Percentiles rank a stretch among this genome's conserved stretches.
Conservation (phyloP, 768 basidiomycete species). For the Boletus reticulatus region DNA sequence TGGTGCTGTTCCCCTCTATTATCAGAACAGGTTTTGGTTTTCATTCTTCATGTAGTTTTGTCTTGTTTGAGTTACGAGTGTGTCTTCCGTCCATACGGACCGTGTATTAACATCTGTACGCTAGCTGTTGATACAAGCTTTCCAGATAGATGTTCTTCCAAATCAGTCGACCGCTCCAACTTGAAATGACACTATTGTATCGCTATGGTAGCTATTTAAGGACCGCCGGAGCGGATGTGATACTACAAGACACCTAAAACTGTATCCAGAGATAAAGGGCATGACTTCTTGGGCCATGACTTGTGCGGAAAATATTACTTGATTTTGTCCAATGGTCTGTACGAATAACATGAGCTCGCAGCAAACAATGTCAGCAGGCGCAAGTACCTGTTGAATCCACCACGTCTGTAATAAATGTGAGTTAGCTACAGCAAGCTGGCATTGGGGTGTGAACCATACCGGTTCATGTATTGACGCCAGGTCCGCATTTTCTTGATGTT, state of each 20-base stretch:
- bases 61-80: slow-evolving; percentile 16
- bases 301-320: slow-evolving; percentile 46
- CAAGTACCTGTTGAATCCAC: slow-evolving; percentile 76
- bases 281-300: slow-evolving; percentile 8
- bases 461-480: slow-evolving; percentile 99
- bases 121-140: slow-evolving; percentile 25
- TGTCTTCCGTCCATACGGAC: slow-evolving; percentile 15
- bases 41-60: slow-evolving; percentile 19
- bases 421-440: slow-evolving; percentile 8
- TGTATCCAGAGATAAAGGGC: slow-evolving; percentile 1
- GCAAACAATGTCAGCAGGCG: not conserved
- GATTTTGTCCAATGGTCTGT: slow-evolving; percentile 92
- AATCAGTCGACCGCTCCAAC: slow-evolving; percentile 3
- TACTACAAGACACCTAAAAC: slow-evolving; percentile 9
- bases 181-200: not conserved
- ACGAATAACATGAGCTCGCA: slow-evolving; percentile 18
- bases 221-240: not conserved
- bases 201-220: not conserved
- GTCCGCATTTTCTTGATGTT: slow-evolving; percentile 81
- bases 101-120: slow-evolving; percentile 26
- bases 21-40: slow-evolving; percentile 12
- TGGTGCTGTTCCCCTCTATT: not conserved
- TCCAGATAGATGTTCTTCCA: slow-evolving; percentile 21
- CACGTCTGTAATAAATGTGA: slow-evolving; percentile 49
- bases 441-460: slow-evolving; percentile 41